Conservation (phyloP, 768 basidiomycete species). For the Suillus hirtellus region DNA sequence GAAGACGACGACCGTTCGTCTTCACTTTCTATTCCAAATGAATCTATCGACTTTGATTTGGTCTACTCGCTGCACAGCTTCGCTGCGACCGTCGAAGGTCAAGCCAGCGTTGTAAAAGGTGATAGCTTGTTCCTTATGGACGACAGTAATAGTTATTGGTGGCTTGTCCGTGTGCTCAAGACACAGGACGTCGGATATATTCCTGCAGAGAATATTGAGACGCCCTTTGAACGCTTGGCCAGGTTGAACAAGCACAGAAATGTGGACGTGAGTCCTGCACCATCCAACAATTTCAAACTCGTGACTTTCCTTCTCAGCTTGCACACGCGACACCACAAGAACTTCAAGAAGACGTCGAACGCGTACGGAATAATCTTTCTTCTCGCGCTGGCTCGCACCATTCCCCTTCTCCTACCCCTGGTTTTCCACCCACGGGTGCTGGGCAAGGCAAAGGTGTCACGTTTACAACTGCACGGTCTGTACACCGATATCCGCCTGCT, state of each 20-base stretch:
- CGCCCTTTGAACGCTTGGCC: constrained; percentile 94
- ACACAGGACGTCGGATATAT: constrained; percentile 99
- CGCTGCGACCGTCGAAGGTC: constrained; percentile 96
- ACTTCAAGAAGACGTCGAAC: constrained; percentile 56
- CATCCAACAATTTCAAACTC: constrained; percentile 1
- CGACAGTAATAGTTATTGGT: constrained; percentile 99
- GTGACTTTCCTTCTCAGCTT: constrained; percentile 20
- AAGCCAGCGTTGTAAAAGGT: constrained; percentile 98
- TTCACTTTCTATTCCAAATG: constrained; percentile 84
- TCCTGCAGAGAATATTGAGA: constrained; percentile 99
- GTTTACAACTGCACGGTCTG: constrained; percentile 68
- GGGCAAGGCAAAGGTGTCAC: constrained; percentile 52
- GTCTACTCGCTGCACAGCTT: constrained; percentile 96
- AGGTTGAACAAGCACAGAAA: constrained; percentile 96
- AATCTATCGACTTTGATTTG: constrained; percentile 90
- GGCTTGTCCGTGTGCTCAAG: constrained; percentile 98
- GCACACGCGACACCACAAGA: constrained; percentile 47
- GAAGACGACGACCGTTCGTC: constrained; percentile 81
- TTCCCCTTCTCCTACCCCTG: constrained; percentile 48
- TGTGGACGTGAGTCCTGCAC: constrained; percentile 72
- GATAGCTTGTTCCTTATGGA: constrained; percentile 96
- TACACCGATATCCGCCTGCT: constrained; percentile 78
- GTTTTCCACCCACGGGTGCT: constrained; percentile 30
- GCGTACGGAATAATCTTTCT: constrained; percentile 50
- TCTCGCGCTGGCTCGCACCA: constrained; percentile 50